Evolutionary conservation across 1,284 basidiomycete genomes (phyloP).

Genomic region (Rhodotorula sp.): DNA sequence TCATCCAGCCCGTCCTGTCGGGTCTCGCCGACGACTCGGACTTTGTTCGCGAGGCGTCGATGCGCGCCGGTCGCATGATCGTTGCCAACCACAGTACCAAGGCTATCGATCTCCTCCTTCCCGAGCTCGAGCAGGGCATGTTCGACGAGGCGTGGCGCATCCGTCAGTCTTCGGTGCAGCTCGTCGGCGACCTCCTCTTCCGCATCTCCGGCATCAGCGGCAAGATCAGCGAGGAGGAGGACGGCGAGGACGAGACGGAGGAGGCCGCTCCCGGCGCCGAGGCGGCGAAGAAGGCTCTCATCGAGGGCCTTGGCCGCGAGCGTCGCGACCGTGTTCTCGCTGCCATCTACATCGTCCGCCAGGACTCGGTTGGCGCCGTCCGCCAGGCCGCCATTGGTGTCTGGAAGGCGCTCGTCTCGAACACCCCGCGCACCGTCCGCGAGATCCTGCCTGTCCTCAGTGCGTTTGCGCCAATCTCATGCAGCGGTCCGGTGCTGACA

Average conservation of each 20-base stretch:
- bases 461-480: conserved; percentile 50
- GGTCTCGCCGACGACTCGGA: conserved; percentile 94
- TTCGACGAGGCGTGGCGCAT: conserved; percentile 95
- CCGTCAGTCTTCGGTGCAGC: conserved; percentile 85
- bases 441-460: conserved; percentile 90
- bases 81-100: conserved; percentile 90
- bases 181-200: conserved; percentile 95
- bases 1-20: conserved; percentile 87
- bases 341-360: conserved; percentile 87
- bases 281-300: conserved; percentile 77
- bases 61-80: conserved; percentile 99
- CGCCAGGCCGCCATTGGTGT: conserved; percentile 92
- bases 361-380: conserved; percentile 87
- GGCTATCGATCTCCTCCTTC: conserved; percentile 90
- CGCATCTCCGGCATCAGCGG: conserved; percentile 96
- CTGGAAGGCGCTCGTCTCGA: conserved; percentile 97
- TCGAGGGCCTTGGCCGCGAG: conserved; percentile 84
- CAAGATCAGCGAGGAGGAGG: conserved; percentile 82
- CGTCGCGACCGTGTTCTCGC: conserved; percentile 87
- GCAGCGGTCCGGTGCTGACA: neutral
- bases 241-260: conserved; percentile 69
- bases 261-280: conserved; percentile 58
- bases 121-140: conserved; percentile 92
- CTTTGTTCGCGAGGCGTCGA: conserved; percentile 73
- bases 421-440: conserved; percentile 66